These are phyloP conservation scores for Leptographium flavum DNA, from an alignment of 2,329 filamentous ascomycete genomes.

Conservation along the genomic window DNA sequence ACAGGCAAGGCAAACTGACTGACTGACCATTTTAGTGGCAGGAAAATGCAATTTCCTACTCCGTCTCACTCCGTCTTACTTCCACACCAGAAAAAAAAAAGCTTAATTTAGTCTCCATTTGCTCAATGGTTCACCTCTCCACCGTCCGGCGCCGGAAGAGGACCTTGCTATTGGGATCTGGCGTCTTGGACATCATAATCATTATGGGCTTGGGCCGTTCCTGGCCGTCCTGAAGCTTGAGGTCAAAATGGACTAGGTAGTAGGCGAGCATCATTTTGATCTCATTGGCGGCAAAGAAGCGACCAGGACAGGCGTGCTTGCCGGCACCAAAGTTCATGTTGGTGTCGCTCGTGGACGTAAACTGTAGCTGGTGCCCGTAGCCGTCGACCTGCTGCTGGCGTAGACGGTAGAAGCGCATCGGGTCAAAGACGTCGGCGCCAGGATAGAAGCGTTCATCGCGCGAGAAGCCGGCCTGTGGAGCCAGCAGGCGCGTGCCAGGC, in stretches of 20 bases:
- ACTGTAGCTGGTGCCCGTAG: conserved; percentile 24
- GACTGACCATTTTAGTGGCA: too few relatives aligned
- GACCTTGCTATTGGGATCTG: conserved; percentile 24
- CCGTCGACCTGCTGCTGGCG: conserved; percentile 13
- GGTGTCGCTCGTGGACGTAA: conserved; percentile 25
- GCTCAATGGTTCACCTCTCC: neutral
- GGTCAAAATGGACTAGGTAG: conserved; percentile 28
- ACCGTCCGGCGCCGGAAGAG: conserved; percentile 22
- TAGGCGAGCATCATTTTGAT: conserved; percentile 29
- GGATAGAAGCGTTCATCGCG: conserved; percentile 25
- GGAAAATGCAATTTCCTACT: too few relatives aligned
- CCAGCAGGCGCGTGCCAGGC: conserved; percentile 26
- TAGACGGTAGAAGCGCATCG: conserved; percentile 32
- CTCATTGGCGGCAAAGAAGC: conserved; percentile 32
- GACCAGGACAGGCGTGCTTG: conserved; percentile 31
- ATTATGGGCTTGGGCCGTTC: conserved; percentile 25
- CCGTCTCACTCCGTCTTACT: too few relatives aligned
- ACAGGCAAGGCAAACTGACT: too few relatives aligned
- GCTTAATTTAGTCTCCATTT: too few relatives aligned
- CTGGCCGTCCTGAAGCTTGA: conserved; percentile 23
- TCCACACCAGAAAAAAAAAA: too few relatives aligned
- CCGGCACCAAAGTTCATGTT: conserved; percentile 33
- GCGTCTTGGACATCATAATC: conserved; percentile 28
- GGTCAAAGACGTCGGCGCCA: conserved; percentile 29
- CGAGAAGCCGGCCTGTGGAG: conserved; percentile 26